Percentiles rank a stretch among this genome's conserved stretches.
Conservation (phyloP, 371 early-diverging fungal genomes). For the Saksenaea oblongispora region DNA sequence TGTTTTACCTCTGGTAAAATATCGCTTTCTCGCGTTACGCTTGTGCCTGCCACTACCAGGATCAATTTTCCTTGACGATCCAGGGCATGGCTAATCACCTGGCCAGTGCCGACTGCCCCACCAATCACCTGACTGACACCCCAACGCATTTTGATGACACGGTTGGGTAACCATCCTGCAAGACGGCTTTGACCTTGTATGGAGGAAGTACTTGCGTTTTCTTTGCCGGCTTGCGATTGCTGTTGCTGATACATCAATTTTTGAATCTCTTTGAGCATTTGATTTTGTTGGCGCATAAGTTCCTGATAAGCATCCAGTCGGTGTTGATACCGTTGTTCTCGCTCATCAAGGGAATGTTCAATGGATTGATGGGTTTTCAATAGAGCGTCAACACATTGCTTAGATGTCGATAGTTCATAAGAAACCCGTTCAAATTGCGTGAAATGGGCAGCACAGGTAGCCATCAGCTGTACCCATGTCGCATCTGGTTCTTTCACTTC, state of each 20-base stretch:
- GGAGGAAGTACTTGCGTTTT: neutral
- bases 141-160: slow-evolving; percentile 13
- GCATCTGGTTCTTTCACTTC: neutral
- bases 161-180: slow-evolving; percentile 1
- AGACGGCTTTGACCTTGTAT: neutral
- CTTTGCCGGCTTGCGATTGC: neutral
- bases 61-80: neutral
- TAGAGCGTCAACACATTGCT: slow-evolving; percentile 7
- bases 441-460: slow-evolving; percentile 15
- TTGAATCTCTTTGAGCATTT: slow-evolving; percentile 18
- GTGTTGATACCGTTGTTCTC: slow-evolving; percentile 14
- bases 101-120: slow-evolving; percentile 16
- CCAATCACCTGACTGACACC: slow-evolving; percentile 9
- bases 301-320: slow-evolving; percentile 13
- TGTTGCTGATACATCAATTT: slow-evolving; percentile 5
- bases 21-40: slow-evolving; percentile 12
- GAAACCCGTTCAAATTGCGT: slow-evolving; percentile 13
- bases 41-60: slow-evolving; percentile 25
- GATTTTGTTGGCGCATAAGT: slow-evolving; percentile 4
- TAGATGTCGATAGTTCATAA: slow-evolving; percentile 8
- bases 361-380: slow-evolving; percentile 10
- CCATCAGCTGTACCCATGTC: slow-evolving; percentile 9
- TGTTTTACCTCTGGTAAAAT: slow-evolving; percentile 12
- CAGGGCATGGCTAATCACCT: slow-evolving; percentile 5
- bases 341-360: slow-evolving; percentile 15